Percentiles rank a stretch among this genome's conserved stretches.
Evolutionary conservation across 495 filamentous ascomycete genomes (phyloP).

Genomic region (Neurospora sp.): DNA sequence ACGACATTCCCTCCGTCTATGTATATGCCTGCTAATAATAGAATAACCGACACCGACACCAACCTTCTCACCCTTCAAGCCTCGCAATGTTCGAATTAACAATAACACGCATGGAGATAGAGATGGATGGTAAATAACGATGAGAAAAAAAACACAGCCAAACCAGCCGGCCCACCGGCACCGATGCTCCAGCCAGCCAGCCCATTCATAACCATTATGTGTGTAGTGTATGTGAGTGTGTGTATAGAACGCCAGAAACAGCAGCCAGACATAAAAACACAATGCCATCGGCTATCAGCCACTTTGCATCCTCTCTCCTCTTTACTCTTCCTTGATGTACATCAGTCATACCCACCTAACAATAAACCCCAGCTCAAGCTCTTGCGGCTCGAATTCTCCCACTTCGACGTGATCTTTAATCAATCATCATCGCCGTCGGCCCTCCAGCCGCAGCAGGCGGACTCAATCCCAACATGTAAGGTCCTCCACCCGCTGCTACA

Average conservation of each 20-base stretch:
- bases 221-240: not conserved
- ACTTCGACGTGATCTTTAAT: not conserved
- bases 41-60: no score
- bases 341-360: not conserved
- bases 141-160: no score
- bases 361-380: not conserved
- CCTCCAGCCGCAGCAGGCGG: not conserved
- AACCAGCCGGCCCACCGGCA: no score
- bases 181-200: no score
- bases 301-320: not conserved
- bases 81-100: no score
- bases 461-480: not conserved
- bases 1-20: no score
- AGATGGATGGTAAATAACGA: no score
- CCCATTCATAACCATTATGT: not conserved
- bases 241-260: not conserved
- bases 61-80: no score
- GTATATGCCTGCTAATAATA: no score
- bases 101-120: no score
- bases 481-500: not conserved
- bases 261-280: not conserved
- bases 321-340: not conserved
- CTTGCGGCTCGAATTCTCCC: not conserved
- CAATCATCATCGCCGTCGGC: not conserved
- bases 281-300: not conserved